These are phyloP conservation scores for Botrytis tulipae DNA, from an alignment of 2,329 filamentous ascomycete genomes.

Conservation along the genomic window DNA sequence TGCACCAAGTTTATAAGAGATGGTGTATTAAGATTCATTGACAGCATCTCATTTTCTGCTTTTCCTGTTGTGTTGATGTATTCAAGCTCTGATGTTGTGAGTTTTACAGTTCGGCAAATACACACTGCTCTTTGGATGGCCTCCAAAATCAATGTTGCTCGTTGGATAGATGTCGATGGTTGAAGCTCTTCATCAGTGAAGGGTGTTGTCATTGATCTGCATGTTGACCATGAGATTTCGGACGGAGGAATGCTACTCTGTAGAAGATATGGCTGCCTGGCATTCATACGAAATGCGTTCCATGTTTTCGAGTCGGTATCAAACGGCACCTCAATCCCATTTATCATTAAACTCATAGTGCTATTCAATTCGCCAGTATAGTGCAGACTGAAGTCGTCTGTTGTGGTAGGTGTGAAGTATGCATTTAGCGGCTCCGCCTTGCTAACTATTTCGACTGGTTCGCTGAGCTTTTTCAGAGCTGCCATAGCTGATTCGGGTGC, in stretches of 20 bases:
- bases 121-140: not conserved
- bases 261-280: not conserved
- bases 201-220: not conserved
- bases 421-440: not conserved
- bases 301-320: not conserved
- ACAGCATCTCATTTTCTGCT: not conserved
- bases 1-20: not conserved
- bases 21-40: not conserved
- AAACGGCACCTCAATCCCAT: not conserved
- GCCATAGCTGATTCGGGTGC: not conserved
- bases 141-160: not conserved
- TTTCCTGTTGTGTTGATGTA: not conserved
- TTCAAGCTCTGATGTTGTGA: not conserved
- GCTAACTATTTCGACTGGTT: not conserved
- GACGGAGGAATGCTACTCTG: not conserved
- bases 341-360: not conserved
- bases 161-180: not conserved
- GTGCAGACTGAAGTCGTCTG: not conserved
- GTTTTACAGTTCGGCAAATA: not conserved
- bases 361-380: not conserved
- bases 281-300: not conserved
- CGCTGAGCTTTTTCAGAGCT: not conserved
- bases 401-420: not conserved
- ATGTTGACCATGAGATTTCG: not conserved
- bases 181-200: not conserved